phyloP scores from a whole-genome alignment of 495 filamentous ascomycete species.

The Cairneyella variabilis region DNA sequence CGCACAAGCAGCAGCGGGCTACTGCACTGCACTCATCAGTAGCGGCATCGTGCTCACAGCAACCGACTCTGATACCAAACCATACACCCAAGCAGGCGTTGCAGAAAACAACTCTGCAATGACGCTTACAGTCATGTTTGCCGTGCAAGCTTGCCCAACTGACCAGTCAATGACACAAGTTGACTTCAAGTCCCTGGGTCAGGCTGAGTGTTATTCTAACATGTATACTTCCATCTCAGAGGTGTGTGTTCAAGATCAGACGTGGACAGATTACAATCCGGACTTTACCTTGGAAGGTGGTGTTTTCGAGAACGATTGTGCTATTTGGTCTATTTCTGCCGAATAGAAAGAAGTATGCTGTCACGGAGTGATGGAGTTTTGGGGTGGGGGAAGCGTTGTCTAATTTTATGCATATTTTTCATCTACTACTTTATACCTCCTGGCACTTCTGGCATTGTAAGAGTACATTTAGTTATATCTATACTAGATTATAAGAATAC shows the following conservation, averaged over 20 bases:
- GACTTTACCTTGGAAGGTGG: conserved; percentile 1
- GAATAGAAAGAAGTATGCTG: background rate
- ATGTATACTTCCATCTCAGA: background rate
- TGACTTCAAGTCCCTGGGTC: background rate
- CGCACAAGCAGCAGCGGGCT: background rate
- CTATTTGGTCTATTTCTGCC: background rate
- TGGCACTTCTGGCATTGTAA: no score
- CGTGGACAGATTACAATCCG: background rate
- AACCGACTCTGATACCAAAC: background rate
- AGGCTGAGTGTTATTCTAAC: background rate
- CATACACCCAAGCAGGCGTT: conserved; percentile 1
- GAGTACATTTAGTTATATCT: no score
- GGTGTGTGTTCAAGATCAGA: background rate
- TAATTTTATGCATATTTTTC: no score
- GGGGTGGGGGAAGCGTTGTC: no score
- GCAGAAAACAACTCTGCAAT: background rate
- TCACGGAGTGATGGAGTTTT: no score
- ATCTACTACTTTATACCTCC: no score
- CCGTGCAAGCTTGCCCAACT: background rate
- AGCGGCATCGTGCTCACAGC: background rate
- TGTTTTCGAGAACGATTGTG: background rate
- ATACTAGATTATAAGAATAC: no score
- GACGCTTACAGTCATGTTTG: background rate
- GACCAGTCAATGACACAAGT: background rate
- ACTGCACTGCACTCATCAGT: background rate